phyloP scores from a whole-genome alignment of 306 rosid genomes.

The Canavalia ensiformis region DNA sequence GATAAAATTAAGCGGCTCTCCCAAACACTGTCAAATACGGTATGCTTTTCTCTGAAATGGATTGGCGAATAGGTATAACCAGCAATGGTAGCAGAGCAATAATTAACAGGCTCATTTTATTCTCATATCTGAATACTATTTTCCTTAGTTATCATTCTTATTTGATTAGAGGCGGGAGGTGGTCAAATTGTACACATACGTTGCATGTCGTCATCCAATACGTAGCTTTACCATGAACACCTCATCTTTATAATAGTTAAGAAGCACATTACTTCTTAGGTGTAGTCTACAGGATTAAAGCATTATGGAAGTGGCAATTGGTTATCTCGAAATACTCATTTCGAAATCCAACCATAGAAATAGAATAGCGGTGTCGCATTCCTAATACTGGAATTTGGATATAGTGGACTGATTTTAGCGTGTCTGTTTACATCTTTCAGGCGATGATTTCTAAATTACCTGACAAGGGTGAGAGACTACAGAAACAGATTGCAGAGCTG shows the following conservation, averaged over 20 bases:
- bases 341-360: not conserved
- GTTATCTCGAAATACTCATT: not conserved
- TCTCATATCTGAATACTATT: constrained; percentile 6
- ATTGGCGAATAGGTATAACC: not conserved
- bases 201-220: not conserved
- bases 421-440: constrained; percentile 53
- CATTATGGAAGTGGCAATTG: not conserved
- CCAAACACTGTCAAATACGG: constrained; percentile 72
- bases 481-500: constrained; percentile 62
- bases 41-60: constrained; percentile 42
- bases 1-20: constrained; percentile 72
- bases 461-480: constrained; percentile 75
- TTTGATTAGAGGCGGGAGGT: not conserved
- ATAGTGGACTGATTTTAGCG: constrained; percentile 15
- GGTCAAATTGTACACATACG: not conserved
- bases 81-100: not conserved
- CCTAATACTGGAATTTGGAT: not conserved
- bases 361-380: constrained; percentile 6
- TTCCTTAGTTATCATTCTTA: not conserved
- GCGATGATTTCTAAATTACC: constrained; percentile 76
- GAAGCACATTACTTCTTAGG: not conserved
- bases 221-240: not conserved
- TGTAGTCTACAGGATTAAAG: not conserved
- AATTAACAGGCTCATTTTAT: not conserved
- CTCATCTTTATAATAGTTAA: too few species aligned